Conservation (phyloP, 805 yeast species). For the Candida chauliodis region DNA sequence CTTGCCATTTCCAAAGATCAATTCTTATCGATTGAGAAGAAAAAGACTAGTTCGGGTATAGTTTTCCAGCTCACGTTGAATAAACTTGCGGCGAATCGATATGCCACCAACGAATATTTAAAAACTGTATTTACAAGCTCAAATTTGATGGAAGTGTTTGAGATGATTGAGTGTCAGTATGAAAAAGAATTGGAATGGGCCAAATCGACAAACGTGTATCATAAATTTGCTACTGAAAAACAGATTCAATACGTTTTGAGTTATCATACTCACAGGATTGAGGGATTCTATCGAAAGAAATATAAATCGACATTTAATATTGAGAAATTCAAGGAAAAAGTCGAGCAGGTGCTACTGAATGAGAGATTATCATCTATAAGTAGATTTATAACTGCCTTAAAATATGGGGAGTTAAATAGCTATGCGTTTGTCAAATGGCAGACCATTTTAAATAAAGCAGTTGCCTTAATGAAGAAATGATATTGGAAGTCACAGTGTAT, state of each 20-base stretch:
- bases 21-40: constrained; percentile 1
- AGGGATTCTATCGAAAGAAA: constrained; percentile 1
- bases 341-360: background rate
- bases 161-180: background rate
- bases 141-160: constrained; percentile 3
- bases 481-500: no score
- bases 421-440: constrained; percentile 3
- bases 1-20: background rate
- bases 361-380: constrained; percentile 3
- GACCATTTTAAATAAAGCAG: background rate
- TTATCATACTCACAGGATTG: background rate
- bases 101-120: background rate
- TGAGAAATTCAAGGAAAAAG: background rate
- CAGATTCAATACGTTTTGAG: background rate
- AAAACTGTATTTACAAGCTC: background rate
- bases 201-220: background rate
- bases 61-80: background rate
- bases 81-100: background rate
- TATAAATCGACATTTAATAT: background rate
- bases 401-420: constrained; percentile 3
- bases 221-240: constrained; percentile 5
- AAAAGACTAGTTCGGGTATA: background rate
- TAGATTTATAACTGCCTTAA: constrained; percentile 1
- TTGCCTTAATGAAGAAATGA: background rate
- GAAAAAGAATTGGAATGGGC: background rate